Percentiles rank a stretch among this genome's conserved stretches.
These are phyloP conservation scores for Syzygium syzygioides DNA, from an alignment of 441 rosid species.

Conservation along the genomic window DNA sequence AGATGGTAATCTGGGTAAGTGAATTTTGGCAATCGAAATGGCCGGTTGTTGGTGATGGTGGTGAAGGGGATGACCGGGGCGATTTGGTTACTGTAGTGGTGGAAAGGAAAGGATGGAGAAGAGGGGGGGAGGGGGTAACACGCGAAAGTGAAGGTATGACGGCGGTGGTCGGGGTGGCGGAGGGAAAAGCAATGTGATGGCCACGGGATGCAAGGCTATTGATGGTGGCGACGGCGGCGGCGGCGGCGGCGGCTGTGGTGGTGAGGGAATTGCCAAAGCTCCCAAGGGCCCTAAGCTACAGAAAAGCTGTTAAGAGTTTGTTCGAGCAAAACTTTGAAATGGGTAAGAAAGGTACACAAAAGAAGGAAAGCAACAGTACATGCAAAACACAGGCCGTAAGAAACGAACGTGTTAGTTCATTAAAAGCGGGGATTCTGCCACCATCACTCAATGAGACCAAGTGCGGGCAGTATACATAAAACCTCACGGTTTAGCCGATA, in stretches of 20 bases:
- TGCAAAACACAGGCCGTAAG: not conserved
- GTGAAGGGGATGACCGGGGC: not conserved
- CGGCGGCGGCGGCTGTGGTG: not conserved
- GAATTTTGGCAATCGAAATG: not conserved
- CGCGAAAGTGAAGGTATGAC: not conserved
- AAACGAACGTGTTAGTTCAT: not conserved
- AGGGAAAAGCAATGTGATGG: not conserved
- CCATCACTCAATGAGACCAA: slow-evolving; percentile 23
- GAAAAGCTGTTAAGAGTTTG: not conserved
- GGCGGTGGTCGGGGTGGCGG: not conserved
- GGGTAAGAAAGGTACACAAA: not conserved
- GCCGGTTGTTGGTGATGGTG: not conserved
- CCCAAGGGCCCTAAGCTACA: not conserved
- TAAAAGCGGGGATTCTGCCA: slow-evolving; percentile 14
- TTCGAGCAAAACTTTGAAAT: not conserved
- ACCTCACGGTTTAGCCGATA: slow-evolving; percentile 15
- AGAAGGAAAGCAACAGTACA: not conserved
- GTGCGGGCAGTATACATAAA: slow-evolving; percentile 21
- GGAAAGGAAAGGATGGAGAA: not conserved
- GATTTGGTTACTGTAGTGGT: not conserved
- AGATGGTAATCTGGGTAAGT: too few species aligned
- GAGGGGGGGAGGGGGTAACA: not conserved
- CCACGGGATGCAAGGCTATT: not conserved
- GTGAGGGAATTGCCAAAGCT: not conserved
- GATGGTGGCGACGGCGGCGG: not conserved